Evolutionary conservation across 371 early-diverging fungal species (phyloP).

Genomic region (Mucor lusitanicus): DNA sequence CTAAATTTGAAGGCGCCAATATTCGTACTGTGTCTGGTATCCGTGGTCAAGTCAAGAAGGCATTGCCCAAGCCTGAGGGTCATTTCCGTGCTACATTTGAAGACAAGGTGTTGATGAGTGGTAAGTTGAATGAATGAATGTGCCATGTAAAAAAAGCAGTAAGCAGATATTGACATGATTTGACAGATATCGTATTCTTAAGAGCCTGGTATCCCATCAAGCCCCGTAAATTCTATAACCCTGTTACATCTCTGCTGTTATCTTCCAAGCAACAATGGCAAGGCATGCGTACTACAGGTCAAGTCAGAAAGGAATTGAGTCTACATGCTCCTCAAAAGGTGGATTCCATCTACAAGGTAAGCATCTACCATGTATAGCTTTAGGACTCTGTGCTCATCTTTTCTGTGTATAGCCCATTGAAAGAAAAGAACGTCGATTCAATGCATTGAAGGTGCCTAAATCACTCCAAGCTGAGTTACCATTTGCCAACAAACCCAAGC

Average conservation of each 20-base stretch:
- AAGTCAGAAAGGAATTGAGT: conserved; percentile 81
- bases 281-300: conserved; percentile 90
- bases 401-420: conserved; percentile 65
- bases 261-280: conserved; percentile 75
- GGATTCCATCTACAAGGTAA: conserved; percentile 84
- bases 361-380: neutral
- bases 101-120: conserved; percentile 93
- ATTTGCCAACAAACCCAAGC: conserved; percentile 90
- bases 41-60: conserved; percentile 98
- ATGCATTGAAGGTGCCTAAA: conserved; percentile 83
- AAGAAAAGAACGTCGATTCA: conserved; percentile 84
- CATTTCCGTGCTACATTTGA: conserved; percentile 99
- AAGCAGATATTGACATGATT: neutral
- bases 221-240: conserved; percentile 93
- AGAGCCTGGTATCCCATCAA: conserved; percentile 96
- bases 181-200: conserved; percentile 94
- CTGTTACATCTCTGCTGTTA: conserved; percentile 86
- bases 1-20: conserved; percentile 96
- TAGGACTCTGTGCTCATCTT: neutral
- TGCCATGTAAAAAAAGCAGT: no score
- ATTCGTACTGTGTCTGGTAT: conserved; percentile 98
- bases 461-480: conserved; percentile 83
- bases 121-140: conserved; percentile 19
- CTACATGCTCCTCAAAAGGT: conserved; percentile 69
- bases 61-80: conserved; percentile 85